These are phyloP conservation scores for Picea abies DNA, from an alignment of 83 land plant species.

Conservation along the genomic window DNA sequence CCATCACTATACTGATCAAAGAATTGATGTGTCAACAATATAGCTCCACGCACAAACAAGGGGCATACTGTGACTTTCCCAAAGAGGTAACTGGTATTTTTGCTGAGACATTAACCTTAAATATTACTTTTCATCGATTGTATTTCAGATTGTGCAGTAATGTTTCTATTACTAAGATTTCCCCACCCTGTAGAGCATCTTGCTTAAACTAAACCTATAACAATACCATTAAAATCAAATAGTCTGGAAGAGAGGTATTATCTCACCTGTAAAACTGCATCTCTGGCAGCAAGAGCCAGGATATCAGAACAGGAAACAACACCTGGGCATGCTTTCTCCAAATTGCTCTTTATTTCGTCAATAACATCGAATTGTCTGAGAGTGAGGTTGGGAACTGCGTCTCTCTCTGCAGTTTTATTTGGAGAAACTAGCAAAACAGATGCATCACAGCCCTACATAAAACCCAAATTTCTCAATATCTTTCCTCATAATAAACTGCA, in stretches of 20 bases:
- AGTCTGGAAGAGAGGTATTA: background rate
- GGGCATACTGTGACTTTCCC: too few relatives aligned
- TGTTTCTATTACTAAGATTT: too few relatives aligned
- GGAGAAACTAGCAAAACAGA: constrained; percentile 28
- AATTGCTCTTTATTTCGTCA: constrained; percentile 24
- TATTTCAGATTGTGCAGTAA: too few relatives aligned
- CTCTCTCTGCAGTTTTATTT: constrained; percentile 30
- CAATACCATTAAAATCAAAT: background rate
- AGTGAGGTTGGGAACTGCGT: constrained; percentile 26
- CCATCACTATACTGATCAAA: too few relatives aligned
- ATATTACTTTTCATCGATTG: too few relatives aligned
- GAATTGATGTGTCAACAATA: too few relatives aligned
- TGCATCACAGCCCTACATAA: constrained; percentile 33
- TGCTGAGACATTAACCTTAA: too few relatives aligned
- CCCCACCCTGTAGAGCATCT: too few relatives aligned
- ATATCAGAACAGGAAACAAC: constrained; percentile 41
- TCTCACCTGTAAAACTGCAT: constrained; percentile 33
- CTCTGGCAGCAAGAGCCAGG: constrained; percentile 38
- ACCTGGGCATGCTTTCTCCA: constrained; percentile 26
- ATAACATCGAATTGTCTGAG: constrained; percentile 27
- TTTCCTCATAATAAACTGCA: too few relatives aligned
- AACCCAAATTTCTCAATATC: background rate
- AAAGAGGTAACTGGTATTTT: too few relatives aligned
- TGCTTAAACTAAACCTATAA: background rate
- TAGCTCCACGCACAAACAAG: too few relatives aligned